Base-by-base conservation (phyloP, 345 rosid species). In the Eutrema yunnanense region DNA sequence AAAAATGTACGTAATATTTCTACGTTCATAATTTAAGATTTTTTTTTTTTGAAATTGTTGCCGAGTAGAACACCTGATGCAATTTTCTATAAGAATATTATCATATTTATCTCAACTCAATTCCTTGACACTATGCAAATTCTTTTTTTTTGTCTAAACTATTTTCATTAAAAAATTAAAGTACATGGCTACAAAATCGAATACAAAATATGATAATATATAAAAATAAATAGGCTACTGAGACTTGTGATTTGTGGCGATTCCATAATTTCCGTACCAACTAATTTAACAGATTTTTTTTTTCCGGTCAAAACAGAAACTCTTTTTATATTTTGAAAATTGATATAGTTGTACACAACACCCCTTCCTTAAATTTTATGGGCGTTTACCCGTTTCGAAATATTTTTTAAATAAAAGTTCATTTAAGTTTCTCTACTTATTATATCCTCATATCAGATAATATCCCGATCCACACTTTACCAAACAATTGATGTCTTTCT, bases 261-360 rank as follows among this genome's bases (percentile, higher is more conserved):
- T 46, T 55, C 75, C 71, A 48, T 63, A 62, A 46, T 69, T 53
- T 69, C 30, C 53, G 69, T 46, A 47, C 71, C 71, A 76, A 76
- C 72, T 56, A 64, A 76, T 64, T 70, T 64, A 76, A 63, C 80
- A 30, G 75, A 76, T 60, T 44, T 4, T n/a, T 38, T 49, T 33
- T 33, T 5, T 5, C 5, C 6, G 34, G 34, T 32, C 34, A 32
- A 32, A 32, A 32, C 34, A 32, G 75, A 76, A 70, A 54, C 71
- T 44, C 6, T 10, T 48, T 49, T 34, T 33, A 49, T 46, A 34
- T 43, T 1, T 48, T 2, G 5, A 36, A 29, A 38, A 36, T 71
- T 42, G 33, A 30, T 41, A 50, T 42, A 61, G 49, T 62, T 67
- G 57, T 61, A 52, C 52, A 69, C 73, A 62, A 68, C 74, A 75